Evolutionary conservation across 106 monocot species (phyloP), one percentile per base, ranked within the genome.

Genomic region (Allium fistulosum): DNA sequence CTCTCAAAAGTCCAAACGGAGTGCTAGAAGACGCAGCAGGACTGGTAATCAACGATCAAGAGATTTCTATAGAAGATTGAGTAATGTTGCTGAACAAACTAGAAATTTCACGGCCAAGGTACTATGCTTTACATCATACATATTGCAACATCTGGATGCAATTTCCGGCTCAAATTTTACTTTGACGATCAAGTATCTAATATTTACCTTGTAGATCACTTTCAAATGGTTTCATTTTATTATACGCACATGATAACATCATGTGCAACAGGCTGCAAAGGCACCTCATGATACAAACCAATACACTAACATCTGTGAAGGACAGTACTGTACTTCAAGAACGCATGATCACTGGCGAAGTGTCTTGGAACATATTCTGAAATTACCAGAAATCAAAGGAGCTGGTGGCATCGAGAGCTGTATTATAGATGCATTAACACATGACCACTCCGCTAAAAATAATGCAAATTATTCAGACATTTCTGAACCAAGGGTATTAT

Each of bases 361-460:
- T 51, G 55, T 67, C 13, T 69, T 80, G 26, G 60, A 80, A 47
- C 46, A 62, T 61, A 56, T 80, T 56, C 69, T 80, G 59, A 63
- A 76, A 46, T 68, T 76, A 27, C 69, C 79, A 8, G 76, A 46
- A 65, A 53, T 76, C 9, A 53, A 16, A 48, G 76, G 69, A 73
- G 73, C 68, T 49, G 65, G 65, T 62, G 84, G 80, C 11, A 74
- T 84, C 14, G 26, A 70, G 8, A 56, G 66, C 10, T 73, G 73
- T 65, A 73, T 84, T 28, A 55, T 4, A 51, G 73, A 76, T 73
- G 82, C 82, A 46, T 75, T 82, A n/a, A 8, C n/a, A 3, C 37
- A 46, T n/a, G 58, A 48, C 53, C 57, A 22, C 69, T 65, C 46
- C 68, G 51, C 48, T 13, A 49, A 55, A 27, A 52, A 55, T 4